These are phyloP conservation scores for Helianthus annuus DNA, from an alignment of 129 eudicot species.

Conservation along the genomic window HanXRQr2.0-SUNRISE NC_035449.2:95282801-95283300, in stretches of 20 bases:
- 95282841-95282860: background rate
- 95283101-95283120: too few relatives aligned
- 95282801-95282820: too few relatives aligned
- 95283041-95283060: background rate
- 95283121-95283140: background rate
- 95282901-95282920: background rate
- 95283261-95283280: too few relatives aligned
- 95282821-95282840: background rate
- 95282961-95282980: conserved; percentile 98
- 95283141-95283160: background rate
- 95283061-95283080: background rate
- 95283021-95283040: background rate
- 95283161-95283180: too few relatives aligned
- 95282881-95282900: background rate
- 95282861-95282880: background rate
- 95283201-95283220: too few relatives aligned
- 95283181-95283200: too few relatives aligned
- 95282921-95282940: conserved; percentile 56
- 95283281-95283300: too few relatives aligned
- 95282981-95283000: conserved; percentile 71
- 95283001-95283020: background rate
- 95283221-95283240: too few relatives aligned
- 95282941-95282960: conserved; percentile 97
- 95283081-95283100: background rate
- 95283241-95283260: too few relatives aligned